phyloP scores from a whole-genome alignment of 139 green algal genomes.

The Chlamydomonas sphaeroides region DNA sequence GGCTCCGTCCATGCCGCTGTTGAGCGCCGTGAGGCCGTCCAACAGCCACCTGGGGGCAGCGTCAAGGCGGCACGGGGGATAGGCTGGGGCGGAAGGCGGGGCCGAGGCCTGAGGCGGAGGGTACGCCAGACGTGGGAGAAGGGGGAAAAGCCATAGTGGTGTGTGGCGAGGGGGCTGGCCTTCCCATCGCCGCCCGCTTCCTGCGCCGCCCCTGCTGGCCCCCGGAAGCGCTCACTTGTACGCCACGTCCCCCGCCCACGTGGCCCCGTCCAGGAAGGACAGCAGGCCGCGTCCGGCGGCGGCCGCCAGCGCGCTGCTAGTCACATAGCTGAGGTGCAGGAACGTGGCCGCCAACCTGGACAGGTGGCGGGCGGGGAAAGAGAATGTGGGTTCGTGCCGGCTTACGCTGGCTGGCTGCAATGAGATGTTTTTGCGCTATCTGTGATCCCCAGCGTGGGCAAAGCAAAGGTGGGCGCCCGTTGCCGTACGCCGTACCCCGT shows the following conservation, averaged over 20 bases:
- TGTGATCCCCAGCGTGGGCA: too few species aligned
- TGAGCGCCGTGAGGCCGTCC: slow-evolving; percentile 1
- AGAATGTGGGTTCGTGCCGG: too few species aligned
- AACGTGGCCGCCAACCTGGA: not conserved
- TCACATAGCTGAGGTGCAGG: slow-evolving; percentile 7
- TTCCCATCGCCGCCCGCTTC: not conserved
- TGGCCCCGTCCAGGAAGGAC: slow-evolving; percentile 10
- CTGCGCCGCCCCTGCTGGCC: not conserved
- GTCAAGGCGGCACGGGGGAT: not conserved
- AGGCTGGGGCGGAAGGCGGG: not conserved
- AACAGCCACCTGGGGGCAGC: slow-evolving; percentile 11
- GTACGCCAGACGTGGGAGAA: too few species aligned
- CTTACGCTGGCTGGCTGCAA: too few species aligned
- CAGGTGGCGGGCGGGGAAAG: not conserved
- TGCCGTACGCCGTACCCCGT: too few species aligned
- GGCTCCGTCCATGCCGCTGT: slow-evolving; percentile 36
- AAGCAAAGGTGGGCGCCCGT: too few species aligned
- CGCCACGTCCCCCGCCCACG: slow-evolving; percentile 12
- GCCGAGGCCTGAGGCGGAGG: not conserved
- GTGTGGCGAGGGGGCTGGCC: too few species aligned
- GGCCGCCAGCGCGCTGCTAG: not conserved
- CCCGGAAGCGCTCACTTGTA: not conserved
- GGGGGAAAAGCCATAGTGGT: too few species aligned
- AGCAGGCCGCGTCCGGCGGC: not conserved
- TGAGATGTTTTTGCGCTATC: too few species aligned